Evolutionary conservation across 1,139 yeast genomes (phyloP).

Genomic region (Scheffersomyces illinoinensis): DNA sequence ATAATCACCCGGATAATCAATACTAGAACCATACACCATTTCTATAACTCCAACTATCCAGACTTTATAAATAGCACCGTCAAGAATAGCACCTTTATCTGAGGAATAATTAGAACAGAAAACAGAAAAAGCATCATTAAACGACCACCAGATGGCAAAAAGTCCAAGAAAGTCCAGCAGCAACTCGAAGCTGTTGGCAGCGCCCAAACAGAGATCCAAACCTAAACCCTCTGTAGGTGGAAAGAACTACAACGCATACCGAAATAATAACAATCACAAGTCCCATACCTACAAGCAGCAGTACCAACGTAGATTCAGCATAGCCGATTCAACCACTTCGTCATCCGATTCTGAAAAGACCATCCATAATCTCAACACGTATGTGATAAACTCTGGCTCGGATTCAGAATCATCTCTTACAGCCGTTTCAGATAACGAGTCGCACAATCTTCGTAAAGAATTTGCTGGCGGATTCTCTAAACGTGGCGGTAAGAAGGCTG

Average conservation of each 20-base stretch:
- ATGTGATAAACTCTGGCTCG: conserved; percentile 3
- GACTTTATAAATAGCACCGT: conserved; percentile 2
- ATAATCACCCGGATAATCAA: not conserved
- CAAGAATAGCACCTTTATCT: not conserved
- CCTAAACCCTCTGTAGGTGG: conserved; percentile 24
- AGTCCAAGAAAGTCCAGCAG: conserved; percentile 26
- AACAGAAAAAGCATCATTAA: not conserved
- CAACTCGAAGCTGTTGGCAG: conserved; percentile 1
- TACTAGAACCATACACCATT: not conserved
- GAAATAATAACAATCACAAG: conserved; percentile 9
- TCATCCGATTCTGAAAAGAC: conserved; percentile 24
- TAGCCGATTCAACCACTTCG: conserved; percentile 39
- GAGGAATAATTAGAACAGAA: not conserved
- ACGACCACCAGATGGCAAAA: conserved; percentile 24
- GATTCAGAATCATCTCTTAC: conserved; percentile 41
- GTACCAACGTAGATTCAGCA: conserved; percentile 40
- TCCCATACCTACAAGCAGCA: conserved; percentile 2
- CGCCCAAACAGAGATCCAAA: not conserved
- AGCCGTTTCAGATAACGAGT: conserved; percentile 39
- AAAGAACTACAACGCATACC: conserved; percentile 32
- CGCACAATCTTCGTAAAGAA: not conserved
- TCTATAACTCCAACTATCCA: conserved; percentile 6
- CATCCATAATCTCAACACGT: conserved; percentile 4
- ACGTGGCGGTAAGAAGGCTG: conserved; percentile 5
- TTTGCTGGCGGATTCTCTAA: conserved; percentile 16